These are phyloP conservation scores for Crinitomyces ghanaensis DNA, from an alignment of 805 yeast species.

Conservation along the genomic window DNA sequence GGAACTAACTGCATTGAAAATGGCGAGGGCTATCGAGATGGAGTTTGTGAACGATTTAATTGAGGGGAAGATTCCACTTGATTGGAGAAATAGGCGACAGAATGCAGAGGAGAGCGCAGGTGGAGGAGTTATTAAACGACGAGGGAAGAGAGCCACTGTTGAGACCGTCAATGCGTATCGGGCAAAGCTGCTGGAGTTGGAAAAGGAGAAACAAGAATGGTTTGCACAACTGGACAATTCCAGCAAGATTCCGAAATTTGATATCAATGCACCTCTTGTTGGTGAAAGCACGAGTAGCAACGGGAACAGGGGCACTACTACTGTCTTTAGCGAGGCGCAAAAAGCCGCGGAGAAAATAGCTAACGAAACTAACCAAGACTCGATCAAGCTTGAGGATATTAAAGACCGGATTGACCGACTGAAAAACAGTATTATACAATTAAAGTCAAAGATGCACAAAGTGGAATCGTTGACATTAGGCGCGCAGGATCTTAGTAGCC, in stretches of 20 bases:
- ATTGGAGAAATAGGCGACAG: constrained; percentile 40
- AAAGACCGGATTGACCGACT: too few relatives aligned
- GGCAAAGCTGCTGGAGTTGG: constrained; percentile 33
- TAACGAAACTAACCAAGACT: too few relatives aligned
- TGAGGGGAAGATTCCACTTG: constrained; percentile 48
- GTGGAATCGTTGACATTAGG: constrained; percentile 16
- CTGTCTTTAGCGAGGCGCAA: too few relatives aligned
- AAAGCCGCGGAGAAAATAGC: too few relatives aligned
- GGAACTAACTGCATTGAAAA: constrained; percentile 16
- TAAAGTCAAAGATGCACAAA: too few relatives aligned
- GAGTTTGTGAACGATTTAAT: constrained; percentile 48
- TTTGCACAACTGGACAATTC: constrained; percentile 4
- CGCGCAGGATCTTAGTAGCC: too few relatives aligned
- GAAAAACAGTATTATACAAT: too few relatives aligned
- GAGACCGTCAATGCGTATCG: constrained; percentile 38
- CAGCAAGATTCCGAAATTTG: too few relatives aligned
- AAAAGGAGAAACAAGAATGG: constrained; percentile 41
- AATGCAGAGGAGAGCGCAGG: constrained; percentile 19
- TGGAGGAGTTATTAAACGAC: constrained; percentile 11
- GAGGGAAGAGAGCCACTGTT: constrained; percentile 50
- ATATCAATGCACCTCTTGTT: too few relatives aligned
- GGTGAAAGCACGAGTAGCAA: too few relatives aligned
- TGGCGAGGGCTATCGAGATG: constrained; percentile 54
- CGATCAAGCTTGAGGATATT: too few relatives aligned
- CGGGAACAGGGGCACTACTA: too few relatives aligned